A percentile compares a stretch with the other conserved stretches of the same genome.
phyloP scores from a whole-genome alignment of 179 eudicot genomes.

The Monotropa hypopitys region DNA sequence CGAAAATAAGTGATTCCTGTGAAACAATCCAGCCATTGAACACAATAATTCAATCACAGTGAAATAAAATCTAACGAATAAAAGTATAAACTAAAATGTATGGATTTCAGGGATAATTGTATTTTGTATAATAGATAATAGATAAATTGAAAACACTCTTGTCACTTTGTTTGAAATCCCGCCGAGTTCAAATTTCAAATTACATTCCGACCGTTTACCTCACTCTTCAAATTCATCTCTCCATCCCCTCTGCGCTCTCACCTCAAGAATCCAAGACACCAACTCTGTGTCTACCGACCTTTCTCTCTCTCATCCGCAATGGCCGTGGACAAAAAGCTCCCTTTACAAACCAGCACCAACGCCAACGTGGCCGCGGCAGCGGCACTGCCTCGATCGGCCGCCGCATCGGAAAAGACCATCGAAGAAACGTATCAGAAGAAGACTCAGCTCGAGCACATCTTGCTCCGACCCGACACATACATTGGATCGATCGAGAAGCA shows the following conservation, averaged over 20 bases:
- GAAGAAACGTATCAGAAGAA: constrained; percentile 92
- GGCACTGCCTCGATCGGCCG: background rate
- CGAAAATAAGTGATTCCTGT: no score
- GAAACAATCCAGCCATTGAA: no score
- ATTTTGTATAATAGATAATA: no score
- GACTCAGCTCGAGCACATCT: constrained; percentile 83
- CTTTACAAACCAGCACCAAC: constrained; percentile 41
- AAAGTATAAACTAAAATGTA: no score
- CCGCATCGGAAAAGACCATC: constrained; percentile 33
- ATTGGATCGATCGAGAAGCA: constrained; percentile 72
- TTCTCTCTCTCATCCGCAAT: constrained; percentile 10
- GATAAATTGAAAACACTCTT: background rate
- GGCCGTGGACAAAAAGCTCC: constrained; percentile 23
- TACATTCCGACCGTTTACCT: constrained; percentile 4
- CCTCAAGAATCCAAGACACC: constrained; percentile 20
- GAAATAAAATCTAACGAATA: no score
- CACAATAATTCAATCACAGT: no score
- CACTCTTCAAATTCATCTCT: background rate
- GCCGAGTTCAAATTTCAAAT: constrained; percentile 5
- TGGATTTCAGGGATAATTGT: no score
- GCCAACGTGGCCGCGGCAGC: constrained; percentile 31
- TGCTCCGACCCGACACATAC: constrained; percentile 86
- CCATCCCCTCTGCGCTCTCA: background rate
- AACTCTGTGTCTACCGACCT: constrained; percentile 29
- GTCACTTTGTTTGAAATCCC: background rate